A percentile compares a stretch with the other conserved stretches of the same genome.
These are phyloP conservation scores for Aspergillus alliaceus DNA, from an alignment of 2,329 filamentous ascomycete genomes.

Conservation along the genomic window DNA sequence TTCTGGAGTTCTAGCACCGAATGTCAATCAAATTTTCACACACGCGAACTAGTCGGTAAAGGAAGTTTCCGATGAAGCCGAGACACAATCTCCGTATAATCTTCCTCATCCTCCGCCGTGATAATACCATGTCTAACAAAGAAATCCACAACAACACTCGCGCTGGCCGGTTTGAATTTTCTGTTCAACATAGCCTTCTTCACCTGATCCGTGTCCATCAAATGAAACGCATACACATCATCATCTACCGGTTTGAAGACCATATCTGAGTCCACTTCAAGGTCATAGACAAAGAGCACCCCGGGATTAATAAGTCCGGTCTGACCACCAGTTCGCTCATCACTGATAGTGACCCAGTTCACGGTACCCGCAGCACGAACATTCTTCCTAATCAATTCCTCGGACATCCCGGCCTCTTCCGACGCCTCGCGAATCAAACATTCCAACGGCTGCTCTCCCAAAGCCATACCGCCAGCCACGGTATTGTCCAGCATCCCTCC, in stretches of 20 bases:
- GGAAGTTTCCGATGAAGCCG: constrained; percentile 11
- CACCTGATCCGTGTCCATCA: constrained; percentile 4
- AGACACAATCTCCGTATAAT: constrained; percentile 9
- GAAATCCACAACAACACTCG: constrained; percentile 8
- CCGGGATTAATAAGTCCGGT: constrained; percentile 9
- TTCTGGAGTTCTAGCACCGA: not conserved
- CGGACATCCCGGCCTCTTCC: constrained; percentile 8
- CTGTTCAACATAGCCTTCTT: constrained; percentile 1
- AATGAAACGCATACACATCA: constrained; percentile 5
- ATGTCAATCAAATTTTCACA: not conserved
- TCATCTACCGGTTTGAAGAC: constrained; percentile 5
- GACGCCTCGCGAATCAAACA: constrained; percentile 8
- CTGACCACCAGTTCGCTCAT: constrained; percentile 5
- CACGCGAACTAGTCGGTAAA: not conserved
- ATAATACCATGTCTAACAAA: constrained; percentile 9
- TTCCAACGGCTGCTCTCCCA: constrained; percentile 7
- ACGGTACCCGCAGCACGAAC: constrained; percentile 6
- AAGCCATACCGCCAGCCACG: constrained; percentile 10
- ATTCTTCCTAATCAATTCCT: not conserved
- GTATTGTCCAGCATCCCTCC: constrained; percentile 8
- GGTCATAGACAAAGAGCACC: constrained; percentile 9
- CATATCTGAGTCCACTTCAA: constrained; percentile 3
- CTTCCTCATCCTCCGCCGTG: constrained; percentile 4
- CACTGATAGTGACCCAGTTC: constrained; percentile 9
- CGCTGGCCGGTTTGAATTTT: constrained; percentile 8